Evolutionary conservation across 495 filamentous ascomycete species (phyloP).

Genomic region (Tetracladium marchalianum): DNA sequence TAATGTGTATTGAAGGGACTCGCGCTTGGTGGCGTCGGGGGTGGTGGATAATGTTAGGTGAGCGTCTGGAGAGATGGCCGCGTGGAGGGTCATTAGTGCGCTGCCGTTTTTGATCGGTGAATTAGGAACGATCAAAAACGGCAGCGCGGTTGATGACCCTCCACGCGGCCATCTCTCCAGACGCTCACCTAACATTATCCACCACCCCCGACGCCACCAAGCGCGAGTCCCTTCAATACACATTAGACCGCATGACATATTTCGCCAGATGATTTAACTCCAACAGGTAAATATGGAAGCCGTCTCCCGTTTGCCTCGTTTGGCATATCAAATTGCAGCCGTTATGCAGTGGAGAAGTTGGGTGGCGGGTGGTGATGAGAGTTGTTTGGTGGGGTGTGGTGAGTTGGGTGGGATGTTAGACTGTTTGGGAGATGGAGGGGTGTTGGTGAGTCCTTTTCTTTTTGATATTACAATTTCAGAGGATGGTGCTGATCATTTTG

Average conservation of each 20-base stretch:
- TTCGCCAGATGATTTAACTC: constrained; percentile 6
- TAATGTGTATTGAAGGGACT: constrained; percentile 2
- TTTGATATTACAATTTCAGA: too few relatives aligned
- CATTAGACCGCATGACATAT: constrained; percentile 1
- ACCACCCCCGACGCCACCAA: background rate
- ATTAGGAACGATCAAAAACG: too few relatives aligned
- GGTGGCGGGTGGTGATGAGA: constrained; percentile 3
- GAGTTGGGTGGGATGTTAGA: constrained; percentile 2
- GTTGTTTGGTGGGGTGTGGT: background rate
- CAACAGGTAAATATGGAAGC: constrained; percentile 2
- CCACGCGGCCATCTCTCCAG: background rate
- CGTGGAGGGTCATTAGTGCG: constrained; percentile 9
- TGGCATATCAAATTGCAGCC: background rate
- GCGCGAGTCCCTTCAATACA: constrained; percentile 1
- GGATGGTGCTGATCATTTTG: too few relatives aligned
- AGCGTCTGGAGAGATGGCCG: background rate
- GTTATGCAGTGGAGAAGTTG: constrained; percentile 1
- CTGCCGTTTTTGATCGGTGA: background rate
- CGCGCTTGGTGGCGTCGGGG: background rate
- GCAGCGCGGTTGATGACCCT: constrained; percentile 11
- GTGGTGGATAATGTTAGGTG: background rate
- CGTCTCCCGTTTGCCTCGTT: constrained; percentile 8
- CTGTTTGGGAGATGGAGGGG: constrained; percentile 9
- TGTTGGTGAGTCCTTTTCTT: constrained; percentile 4
- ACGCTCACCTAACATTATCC: background rate